phyloP scores from a whole-genome alignment of 2,329 filamentous ascomycete species.

The Phialophora expanda region DNA sequence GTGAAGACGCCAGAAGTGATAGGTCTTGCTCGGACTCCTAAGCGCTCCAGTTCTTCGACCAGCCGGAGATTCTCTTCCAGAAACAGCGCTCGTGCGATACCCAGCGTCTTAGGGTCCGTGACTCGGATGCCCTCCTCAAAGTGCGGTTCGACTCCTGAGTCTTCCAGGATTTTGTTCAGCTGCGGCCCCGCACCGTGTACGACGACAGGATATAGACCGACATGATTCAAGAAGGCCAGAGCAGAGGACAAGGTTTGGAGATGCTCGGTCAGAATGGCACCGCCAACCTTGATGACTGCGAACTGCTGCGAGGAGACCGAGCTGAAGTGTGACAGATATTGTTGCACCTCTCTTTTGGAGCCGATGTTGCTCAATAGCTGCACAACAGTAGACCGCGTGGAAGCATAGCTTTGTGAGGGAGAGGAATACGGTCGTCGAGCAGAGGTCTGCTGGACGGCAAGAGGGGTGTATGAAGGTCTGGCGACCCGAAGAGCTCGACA shows the following conservation, averaged over 20 bases:
- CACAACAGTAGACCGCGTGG: constrained; percentile 79
- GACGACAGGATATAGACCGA: constrained; percentile 91
- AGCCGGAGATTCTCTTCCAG: constrained; percentile 94
- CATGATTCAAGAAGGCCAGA: constrained; percentile 89
- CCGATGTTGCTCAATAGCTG: constrained; percentile 94
- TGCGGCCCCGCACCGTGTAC: constrained; percentile 95
- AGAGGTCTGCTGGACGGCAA: constrained; percentile 24
- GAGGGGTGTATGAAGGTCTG: constrained; percentile 45
- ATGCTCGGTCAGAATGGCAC: constrained; percentile 93
- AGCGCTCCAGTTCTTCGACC: constrained; percentile 83
- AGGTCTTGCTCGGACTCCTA: constrained; percentile 86
- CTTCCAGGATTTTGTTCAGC: constrained; percentile 87
- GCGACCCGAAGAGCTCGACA: constrained; percentile 39
- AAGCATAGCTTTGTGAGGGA: constrained; percentile 58
- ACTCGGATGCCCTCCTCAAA: constrained; percentile 97
- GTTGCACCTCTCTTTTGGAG: constrained; percentile 93
- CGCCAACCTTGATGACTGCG: constrained; percentile 97
- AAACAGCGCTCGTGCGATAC: constrained; percentile 89
- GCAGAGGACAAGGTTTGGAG: constrained; percentile 88
- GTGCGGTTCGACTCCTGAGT: constrained; percentile 89
- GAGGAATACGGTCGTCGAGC: constrained; percentile 53
- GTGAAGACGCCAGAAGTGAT: constrained; percentile 88
- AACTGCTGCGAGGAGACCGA: constrained; percentile 97
- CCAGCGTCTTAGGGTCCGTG: constrained; percentile 92
- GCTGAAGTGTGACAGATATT: constrained; percentile 96